Percentiles rank a stretch among this genome's conserved stretches.
Conservation (phyloP, 495 filamentous ascomycete genomes). For the Sphaerosporella brunnea region DNA sequence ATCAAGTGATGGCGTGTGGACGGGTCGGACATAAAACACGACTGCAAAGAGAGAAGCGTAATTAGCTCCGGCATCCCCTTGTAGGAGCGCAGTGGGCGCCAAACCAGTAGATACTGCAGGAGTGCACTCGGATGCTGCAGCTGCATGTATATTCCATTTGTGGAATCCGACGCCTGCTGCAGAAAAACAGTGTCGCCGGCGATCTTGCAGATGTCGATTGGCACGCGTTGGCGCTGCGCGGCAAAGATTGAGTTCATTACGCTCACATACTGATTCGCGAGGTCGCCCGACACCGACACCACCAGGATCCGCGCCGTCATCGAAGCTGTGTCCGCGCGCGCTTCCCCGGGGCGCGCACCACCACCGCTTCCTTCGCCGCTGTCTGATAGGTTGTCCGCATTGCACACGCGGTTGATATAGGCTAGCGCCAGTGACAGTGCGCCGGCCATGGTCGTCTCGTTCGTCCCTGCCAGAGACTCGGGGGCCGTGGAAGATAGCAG, state of each 20-base stretch:
- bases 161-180: slow-evolving; percentile 85
- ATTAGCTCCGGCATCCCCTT: too few relatives aligned
- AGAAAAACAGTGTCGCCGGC: slow-evolving; percentile 79
- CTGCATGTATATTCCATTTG: slow-evolving; percentile 69
- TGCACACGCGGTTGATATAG: slow-evolving; percentile 50
- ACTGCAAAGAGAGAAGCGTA: too few relatives aligned
- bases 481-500: slow-evolving; percentile 50
- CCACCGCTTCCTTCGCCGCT: background rate
- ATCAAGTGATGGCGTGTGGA: slow-evolving; percentile 47
- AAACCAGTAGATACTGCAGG: slow-evolving; percentile 69
- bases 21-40: slow-evolving; percentile 72
- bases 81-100: background rate
- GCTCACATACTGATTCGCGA: slow-evolving; percentile 82
- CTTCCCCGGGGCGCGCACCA: slow-evolving; percentile 12
- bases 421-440: slow-evolving; percentile 76
- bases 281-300: slow-evolving; percentile 62
- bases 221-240: slow-evolving; percentile 64
- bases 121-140: slow-evolving; percentile 48
- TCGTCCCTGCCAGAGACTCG: slow-evolving; percentile 41
- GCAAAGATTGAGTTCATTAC: slow-evolving; percentile 98
- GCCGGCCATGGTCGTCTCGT: slow-evolving; percentile 64
- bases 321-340: background rate
- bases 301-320: slow-evolving; percentile 73
- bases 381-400: slow-evolving; percentile 6
- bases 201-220: slow-evolving; percentile 78